Base-by-base conservation (phyloP, 2,329 filamentous ascomycete species). In the Cladosporium austrohemisphaericum region DNA sequence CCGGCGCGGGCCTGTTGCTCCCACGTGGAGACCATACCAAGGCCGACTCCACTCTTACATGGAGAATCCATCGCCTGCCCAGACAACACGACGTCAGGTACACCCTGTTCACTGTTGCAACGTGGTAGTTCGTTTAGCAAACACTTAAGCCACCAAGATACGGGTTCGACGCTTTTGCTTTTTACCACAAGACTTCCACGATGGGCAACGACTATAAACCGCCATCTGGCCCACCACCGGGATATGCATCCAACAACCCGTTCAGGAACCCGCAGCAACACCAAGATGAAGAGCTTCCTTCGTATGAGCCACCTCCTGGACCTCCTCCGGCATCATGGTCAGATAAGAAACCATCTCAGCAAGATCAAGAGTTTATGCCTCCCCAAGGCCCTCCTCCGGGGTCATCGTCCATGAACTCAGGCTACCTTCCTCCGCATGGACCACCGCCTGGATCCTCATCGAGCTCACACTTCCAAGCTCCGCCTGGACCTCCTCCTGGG, bases 381-480 rank as follows among this genome's bases (percentile, higher is more conserved):
- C 38, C 38, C n/a, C n/a, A n/a, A n/a, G n/a, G n/a, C n/a, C n/a
- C n/a, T n/a, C n/a, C n/a, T 13, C 29, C 29, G 16, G 29, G 29
- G 7, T 14, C 29, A 32, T 14, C 29, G 29, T 14, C 29, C 13
- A 32, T 32, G 29, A 38, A 20, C 35, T 20, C 35, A 16, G 35
- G 19, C n/a, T 38, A 36, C 23, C 45, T 23, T 11, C 23, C 45
- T 20, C 38, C 38, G n/a, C 11, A 36, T 25, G 38, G 41, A 14
- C 55, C 62, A 49, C 62, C 62, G 16, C 53, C 59, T 14, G 57
- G 60, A 16, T 66, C 68, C 20, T 58, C 68, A 19, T 50, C 51
- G 22, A 1, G 68, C 68, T 16, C 70, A 66, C 1, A 66, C 67
- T 14, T 60, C 62, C 20, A 29, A 51, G 38, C 51, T 5, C 56